phyloP scores from a whole-genome alignment of 2,329 filamentous ascomycete species.

The Emergomyces africanus region DNA sequence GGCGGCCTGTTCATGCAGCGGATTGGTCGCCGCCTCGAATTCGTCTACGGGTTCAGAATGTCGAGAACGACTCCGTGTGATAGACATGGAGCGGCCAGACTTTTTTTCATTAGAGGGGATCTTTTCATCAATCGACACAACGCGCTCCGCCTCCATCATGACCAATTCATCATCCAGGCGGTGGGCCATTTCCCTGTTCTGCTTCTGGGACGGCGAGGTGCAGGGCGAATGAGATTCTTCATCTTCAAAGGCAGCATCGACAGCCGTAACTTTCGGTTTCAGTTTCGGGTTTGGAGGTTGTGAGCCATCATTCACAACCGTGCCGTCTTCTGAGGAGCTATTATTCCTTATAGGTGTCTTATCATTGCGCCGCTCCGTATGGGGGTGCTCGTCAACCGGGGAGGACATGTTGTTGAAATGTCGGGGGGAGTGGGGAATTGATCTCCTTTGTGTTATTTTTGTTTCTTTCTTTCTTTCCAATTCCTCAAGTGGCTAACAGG shows the following conservation, averaged over 20 bases:
- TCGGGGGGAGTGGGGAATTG: not conserved
- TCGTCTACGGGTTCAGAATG: constrained; percentile 49
- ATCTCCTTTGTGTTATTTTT: not conserved
- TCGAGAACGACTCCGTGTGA: constrained; percentile 41
- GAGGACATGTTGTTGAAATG: constrained; percentile 24
- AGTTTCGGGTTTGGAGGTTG: not conserved
- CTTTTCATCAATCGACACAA: constrained; percentile 22
- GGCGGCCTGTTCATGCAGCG: constrained; percentile 53
- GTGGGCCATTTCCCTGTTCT: constrained; percentile 43
- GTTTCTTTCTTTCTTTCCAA: no score
- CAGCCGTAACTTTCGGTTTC: constrained; percentile 6
- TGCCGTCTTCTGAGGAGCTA: constrained; percentile 21
- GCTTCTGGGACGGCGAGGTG: constrained; percentile 39
- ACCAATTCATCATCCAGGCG: constrained; percentile 54
- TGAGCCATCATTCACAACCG: constrained; percentile 16
- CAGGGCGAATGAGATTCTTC: not conserved
- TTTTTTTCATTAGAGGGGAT: constrained; percentile 17
- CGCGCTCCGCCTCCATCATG: constrained; percentile 51
- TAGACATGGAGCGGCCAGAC: constrained; percentile 30
- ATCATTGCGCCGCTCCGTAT: constrained; percentile 10
- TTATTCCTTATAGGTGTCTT: constrained; percentile 15
- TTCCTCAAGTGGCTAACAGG: not conserved
- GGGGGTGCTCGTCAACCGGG: constrained; percentile 19
- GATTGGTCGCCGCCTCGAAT: constrained; percentile 55
- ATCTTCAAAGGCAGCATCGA: constrained; percentile 3